Evolutionary conservation across 345 rosid genomes (phyloP).

Genomic region (Citropsis articulata): DNA sequence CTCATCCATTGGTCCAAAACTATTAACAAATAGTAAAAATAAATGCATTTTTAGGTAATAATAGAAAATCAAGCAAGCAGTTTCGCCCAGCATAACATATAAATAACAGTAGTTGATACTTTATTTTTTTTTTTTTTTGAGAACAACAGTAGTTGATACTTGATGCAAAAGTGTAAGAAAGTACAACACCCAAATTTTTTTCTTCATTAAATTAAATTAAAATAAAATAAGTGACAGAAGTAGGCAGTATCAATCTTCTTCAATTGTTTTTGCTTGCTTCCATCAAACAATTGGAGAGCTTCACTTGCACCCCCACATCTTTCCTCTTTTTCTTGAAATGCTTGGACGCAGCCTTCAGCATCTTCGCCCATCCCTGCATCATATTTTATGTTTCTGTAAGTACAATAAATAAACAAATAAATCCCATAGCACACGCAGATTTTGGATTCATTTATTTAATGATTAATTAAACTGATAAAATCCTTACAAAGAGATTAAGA

Average conservation of each 20-base stretch:
- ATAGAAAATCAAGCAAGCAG: too few species aligned
- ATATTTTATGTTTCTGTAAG: background rate
- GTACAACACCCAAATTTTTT: background rate
- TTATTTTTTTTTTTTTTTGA: too few species aligned
- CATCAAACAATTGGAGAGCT: slow-evolving; percentile 46
- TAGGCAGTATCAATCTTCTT: background rate
- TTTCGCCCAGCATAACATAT: too few species aligned
- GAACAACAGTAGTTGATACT: background rate
- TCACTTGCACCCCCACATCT: slow-evolving; percentile 34
- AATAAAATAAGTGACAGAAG: background rate
- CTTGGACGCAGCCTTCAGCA: slow-evolving; percentile 69
- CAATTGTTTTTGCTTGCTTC: background rate
- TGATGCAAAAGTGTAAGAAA: background rate
- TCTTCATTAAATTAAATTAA: background rate
- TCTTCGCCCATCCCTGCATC: slow-evolving; percentile 65
- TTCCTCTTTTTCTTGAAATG: slow-evolving; percentile 74
- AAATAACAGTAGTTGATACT: background rate
- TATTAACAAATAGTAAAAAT: too few species aligned
- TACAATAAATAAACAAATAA: background rate
- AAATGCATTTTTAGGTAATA: too few species aligned
- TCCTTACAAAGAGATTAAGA: background rate
- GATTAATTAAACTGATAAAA: background rate
- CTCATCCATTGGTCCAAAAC: too few species aligned
- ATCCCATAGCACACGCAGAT: too few species aligned
- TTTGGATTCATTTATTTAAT: background rate